Percentiles rank a stretch among this genome's conserved stretches.
These are phyloP conservation scores for Chaetomium tenue DNA, from an alignment of 495 filamentous ascomycete species.

Conservation along the genomic window DNA sequence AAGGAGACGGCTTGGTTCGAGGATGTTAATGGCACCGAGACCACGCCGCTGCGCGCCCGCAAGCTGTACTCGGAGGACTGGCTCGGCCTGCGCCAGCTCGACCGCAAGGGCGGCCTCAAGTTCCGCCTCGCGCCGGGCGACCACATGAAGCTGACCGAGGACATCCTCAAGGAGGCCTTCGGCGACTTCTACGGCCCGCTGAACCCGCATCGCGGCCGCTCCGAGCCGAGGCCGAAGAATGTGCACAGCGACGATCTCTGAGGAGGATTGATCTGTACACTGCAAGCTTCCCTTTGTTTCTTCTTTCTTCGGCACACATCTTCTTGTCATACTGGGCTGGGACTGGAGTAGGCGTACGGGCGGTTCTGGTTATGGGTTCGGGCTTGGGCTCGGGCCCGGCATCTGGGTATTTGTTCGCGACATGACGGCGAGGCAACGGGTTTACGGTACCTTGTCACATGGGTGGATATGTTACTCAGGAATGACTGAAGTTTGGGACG, in stretches of 20 bases:
- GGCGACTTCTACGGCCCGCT: conserved; percentile 66
- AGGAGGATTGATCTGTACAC: neutral
- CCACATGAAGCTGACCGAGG: conserved; percentile 80
- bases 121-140: conserved; percentile 68
- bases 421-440: neutral
- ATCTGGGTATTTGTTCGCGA: neutral
- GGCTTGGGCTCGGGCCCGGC: neutral
- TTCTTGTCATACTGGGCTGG: neutral
- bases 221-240: conserved; percentile 15
- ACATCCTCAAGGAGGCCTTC: conserved; percentile 65
- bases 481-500: neutral
- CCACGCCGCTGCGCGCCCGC: conserved; percentile 67
- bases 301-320: neutral
- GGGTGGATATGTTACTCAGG: conserved; percentile 2
- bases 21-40: conserved; percentile 71
- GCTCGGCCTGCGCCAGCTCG: conserved; percentile 80
- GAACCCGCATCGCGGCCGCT: conserved; percentile 30
- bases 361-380: conserved; percentile 2
- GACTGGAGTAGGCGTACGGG: neutral
- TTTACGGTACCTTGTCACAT: conserved; percentile 1
- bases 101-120: conserved; percentile 72
- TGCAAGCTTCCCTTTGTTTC: neutral
- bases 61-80: conserved; percentile 87
- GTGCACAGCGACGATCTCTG: conserved; percentile 28
- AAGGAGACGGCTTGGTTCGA: conserved; percentile 91